phyloP scores from a whole-genome alignment of 805 yeast genomes.

The Saturnispora bothae region DNA sequence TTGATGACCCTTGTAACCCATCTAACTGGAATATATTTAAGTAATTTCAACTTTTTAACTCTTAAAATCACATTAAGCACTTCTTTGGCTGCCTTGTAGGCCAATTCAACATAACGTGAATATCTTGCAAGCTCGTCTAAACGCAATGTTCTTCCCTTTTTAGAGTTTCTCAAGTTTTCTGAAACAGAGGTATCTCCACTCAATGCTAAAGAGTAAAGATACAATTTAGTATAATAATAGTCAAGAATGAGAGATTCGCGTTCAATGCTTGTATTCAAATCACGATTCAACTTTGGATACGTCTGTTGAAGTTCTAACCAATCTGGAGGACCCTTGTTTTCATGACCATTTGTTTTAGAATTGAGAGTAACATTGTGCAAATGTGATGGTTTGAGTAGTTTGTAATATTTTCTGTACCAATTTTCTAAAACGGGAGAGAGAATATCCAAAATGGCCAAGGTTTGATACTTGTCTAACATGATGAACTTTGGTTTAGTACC shows the following conservation, averaged over 20 bases:
- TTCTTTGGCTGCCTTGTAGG: slow-evolving; percentile 77
- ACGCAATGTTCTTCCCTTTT: slow-evolving; percentile 31
- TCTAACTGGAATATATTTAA: slow-evolving; percentile 80
- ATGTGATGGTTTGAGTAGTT: slow-evolving; percentile 40
- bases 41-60: slow-evolving; percentile 51
- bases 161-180: slow-evolving; percentile 21
- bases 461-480: slow-evolving; percentile 46
- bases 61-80: slow-evolving; percentile 61
- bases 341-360: neutral
- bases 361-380: slow-evolving; percentile 24
- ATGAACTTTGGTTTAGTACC: slow-evolving; percentile 49
- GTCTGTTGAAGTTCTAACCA: slow-evolving; percentile 19
- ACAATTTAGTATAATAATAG: slow-evolving; percentile 73
- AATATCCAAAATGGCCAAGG: slow-evolving; percentile 59
- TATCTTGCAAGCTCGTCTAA: slow-evolving; percentile 63
- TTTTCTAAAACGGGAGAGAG: slow-evolving; percentile 66
- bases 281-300: slow-evolving; percentile 29
- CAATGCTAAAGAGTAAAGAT: slow-evolving; percentile 75
- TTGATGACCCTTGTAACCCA: slow-evolving; percentile 83
- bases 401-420: slow-evolving; percentile 62
- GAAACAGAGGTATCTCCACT: slow-evolving; percentile 34
- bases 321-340: slow-evolving; percentile 8
- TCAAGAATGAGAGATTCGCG: slow-evolving; percentile 70
- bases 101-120: slow-evolving; percentile 70
- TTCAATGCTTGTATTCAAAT: slow-evolving; percentile 38